Conservation (phyloP, 2,329 filamentous ascomycete species). For the Trichoderma cornu-damae region DNA sequence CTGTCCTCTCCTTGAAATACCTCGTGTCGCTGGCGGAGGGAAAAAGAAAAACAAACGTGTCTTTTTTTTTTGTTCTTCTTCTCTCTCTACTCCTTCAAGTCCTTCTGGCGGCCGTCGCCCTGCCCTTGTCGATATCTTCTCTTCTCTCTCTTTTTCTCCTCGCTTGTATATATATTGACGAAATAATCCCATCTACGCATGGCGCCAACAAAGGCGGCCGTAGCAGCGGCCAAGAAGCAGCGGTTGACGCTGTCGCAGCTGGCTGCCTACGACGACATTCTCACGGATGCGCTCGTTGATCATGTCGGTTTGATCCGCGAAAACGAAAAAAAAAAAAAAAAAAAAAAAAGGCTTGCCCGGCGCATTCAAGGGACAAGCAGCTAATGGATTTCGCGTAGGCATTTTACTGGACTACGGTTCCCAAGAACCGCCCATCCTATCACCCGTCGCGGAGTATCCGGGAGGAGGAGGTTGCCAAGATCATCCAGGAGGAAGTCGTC, state of each 20-base stretch:
- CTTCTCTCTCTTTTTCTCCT: too few species aligned
- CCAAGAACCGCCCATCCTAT: constrained; percentile 87
- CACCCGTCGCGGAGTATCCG: constrained; percentile 75
- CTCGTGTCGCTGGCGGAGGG: not conserved
- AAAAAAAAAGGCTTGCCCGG: too few species aligned
- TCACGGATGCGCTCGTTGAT: constrained; percentile 92
- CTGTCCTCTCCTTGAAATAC: constrained; percentile 14
- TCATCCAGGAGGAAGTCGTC: constrained; percentile 62
- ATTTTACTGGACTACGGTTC: constrained; percentile 94
- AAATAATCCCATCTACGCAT: constrained; percentile 24
- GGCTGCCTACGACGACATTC: constrained; percentile 88
- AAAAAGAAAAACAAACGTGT: too few species aligned
- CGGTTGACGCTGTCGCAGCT: constrained; percentile 81
- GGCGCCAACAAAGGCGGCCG: constrained; percentile 34
- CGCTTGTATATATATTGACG: not conserved
- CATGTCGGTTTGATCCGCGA: constrained; percentile 58
- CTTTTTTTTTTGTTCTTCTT: not conserved
- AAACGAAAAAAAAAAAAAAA: too few species aligned
- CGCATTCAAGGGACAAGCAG: not conserved
- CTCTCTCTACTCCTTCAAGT: not conserved
- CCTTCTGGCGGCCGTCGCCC: not conserved
- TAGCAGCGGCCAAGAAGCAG: constrained; percentile 51
- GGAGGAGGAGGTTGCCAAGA: constrained; percentile 56
- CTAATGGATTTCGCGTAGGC: constrained; percentile 50
- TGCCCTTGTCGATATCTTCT: not conserved